Evolutionary conservation across 345 rosid genomes (phyloP), one percentile per base, ranked within the genome.

Genomic region (Aethionema arabicum): DNA sequence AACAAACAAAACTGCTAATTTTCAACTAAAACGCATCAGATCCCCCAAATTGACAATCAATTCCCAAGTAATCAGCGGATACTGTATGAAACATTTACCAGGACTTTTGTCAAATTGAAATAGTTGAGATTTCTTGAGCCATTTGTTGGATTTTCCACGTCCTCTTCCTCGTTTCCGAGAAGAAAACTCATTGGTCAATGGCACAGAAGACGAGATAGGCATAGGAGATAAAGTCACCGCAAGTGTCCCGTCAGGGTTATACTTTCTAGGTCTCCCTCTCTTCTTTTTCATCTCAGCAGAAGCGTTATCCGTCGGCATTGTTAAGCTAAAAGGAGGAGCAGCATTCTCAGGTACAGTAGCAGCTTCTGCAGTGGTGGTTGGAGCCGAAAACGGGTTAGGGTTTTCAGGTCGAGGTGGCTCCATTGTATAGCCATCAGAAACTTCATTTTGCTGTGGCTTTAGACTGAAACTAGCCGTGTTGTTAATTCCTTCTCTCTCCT

Each of bases 251-350:
- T 90, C 97, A 0, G 87, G 88, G 3, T 81, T 79, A 67, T 79
- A 83, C 83, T 95, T 95, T 60, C 91, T 85, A 5, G 99, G 97
- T 37, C 97, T 76, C 4, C 97, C 97, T 74, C 99, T 83, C 80
- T 84, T 90, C 82, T 93, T 93, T 72, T 86, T 95, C 74, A 36
- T 59, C 32, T 72, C 81, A 2, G 79, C 40, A 11, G 75, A 72
- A 32, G 52, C 41, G 1, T 31, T 59, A 56, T 72, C 76, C 58
- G 76, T 4, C 62, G 67, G 76, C 76, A 65, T 65, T 72, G 76
- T 59, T 53, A 65, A 39, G 52, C 71, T 72, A 32, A 65, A 65
- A 14, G 50, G 62, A 72, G 71, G 67, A 59, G 71, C 62, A 6
- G 63, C 67, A 65, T 59, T 59, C 11, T 61, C 68, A 32, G 65